Evolutionary conservation across 352 stramenopile genomes (phyloP).

Genomic region (Elongisporangium undulatum): DNA sequence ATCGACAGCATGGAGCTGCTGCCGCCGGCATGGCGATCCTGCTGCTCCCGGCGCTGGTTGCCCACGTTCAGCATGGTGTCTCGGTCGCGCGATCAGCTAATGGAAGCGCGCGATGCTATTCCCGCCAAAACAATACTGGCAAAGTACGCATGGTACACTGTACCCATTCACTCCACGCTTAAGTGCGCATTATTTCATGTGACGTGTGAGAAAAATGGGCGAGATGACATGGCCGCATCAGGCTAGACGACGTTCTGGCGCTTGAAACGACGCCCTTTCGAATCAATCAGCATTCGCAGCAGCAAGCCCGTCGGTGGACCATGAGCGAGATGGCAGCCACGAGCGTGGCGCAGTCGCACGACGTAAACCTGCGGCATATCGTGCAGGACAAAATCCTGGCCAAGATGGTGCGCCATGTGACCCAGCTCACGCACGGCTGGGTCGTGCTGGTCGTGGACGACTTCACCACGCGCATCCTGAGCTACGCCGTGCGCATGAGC

Average conservation of each 20-base stretch:
- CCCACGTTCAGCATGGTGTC: constrained; percentile 79
- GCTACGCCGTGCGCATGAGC: constrained; percentile 96
- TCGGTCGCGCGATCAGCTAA: neutral
- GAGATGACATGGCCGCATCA: constrained; percentile 1
- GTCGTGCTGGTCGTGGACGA: constrained; percentile 96
- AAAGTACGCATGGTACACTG: constrained; percentile 3
- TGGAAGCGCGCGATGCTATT: constrained; percentile 10
- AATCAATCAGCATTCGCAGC: constrained; percentile 1
- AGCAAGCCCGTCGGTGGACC: constrained; percentile 6
- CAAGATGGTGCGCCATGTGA: constrained; percentile 84
- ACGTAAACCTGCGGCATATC: constrained; percentile 71
- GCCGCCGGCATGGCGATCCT: constrained; percentile 32
- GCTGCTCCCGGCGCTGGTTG: constrained; percentile 54
- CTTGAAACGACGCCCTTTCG: constrained; percentile 1
- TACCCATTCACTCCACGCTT: neutral
- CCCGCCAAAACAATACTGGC: constrained; percentile 26
- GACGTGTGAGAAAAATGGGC: neutral
- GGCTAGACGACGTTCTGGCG: neutral
- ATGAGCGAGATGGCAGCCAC: neutral
- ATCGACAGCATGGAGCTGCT: constrained; percentile 79
- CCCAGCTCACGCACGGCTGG: constrained; percentile 69
- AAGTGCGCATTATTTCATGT: constrained; percentile 3
- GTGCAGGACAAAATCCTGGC: constrained; percentile 76
- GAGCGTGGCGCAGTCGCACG: constrained; percentile 35
- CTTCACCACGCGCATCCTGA: constrained; percentile 90